Percentiles rank a stretch among this genome's conserved stretches.
Evolutionary conservation across 257 asterid genomes (phyloP).

Genomic region (Rubia yunnanensis): DNA sequence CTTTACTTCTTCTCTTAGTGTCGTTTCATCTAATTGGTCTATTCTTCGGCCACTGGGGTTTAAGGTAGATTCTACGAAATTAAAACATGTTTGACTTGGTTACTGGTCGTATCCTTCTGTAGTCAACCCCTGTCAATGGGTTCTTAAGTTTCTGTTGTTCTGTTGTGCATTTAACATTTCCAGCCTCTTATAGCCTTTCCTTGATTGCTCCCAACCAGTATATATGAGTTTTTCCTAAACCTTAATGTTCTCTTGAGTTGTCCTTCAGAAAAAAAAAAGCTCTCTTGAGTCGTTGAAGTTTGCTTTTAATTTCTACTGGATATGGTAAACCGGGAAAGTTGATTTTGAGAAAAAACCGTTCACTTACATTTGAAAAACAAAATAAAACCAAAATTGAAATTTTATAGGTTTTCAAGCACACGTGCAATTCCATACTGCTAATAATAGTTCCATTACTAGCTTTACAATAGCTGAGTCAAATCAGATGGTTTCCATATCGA

Average conservation of each 20-base stretch:
- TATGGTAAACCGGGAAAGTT: too few relatives aligned
- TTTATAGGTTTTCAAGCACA: neutral
- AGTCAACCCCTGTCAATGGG: too few relatives aligned
- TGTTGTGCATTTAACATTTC: neutral
- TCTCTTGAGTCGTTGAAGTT: neutral
- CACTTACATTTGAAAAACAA: neutral
- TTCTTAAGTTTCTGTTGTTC: neutral
- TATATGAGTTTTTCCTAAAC: neutral
- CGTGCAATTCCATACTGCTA: neutral
- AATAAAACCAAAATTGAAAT: too few relatives aligned
- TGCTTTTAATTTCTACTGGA: neutral
- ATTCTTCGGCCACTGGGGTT: constrained; percentile 81
- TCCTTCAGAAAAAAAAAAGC: too few relatives aligned
- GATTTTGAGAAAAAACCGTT: neutral
- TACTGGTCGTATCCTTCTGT: constrained; percentile 97
- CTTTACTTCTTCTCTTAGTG: constrained; percentile 8
- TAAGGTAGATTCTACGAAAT: constrained; percentile 71
- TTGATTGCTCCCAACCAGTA: neutral
- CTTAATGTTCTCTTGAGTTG: neutral
- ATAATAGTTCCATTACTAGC: neutral
- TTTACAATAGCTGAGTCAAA: neutral
- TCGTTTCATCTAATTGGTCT: constrained; percentile 11
- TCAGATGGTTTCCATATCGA: neutral
- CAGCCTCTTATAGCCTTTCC: neutral
- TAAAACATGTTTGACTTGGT: constrained; percentile 93